A percentile compares a stretch with the other conserved stretches of the same genome.
These are phyloP conservation scores for Boletus sp. DNA, from an alignment of 768 basidiomycete species.

Conservation along the genomic window DNA sequence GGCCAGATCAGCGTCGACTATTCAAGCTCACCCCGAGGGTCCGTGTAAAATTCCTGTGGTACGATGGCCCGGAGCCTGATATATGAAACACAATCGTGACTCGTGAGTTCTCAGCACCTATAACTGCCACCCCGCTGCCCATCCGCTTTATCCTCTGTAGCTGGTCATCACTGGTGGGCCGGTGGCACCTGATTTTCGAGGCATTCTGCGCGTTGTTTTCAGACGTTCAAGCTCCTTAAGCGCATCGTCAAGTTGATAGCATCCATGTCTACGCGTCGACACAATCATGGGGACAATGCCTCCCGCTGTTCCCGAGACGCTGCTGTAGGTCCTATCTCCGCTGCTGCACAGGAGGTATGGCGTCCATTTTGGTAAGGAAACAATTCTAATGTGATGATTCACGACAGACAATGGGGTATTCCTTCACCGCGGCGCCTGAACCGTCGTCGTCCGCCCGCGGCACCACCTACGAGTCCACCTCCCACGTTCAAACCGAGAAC, in stretches of 20 bases:
- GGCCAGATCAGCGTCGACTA: neutral
- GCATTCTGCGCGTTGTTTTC: constrained; percentile 2
- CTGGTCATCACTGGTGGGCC: neutral
- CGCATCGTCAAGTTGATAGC: constrained; percentile 4
- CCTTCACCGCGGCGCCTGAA: neutral
- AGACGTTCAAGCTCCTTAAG: constrained; percentile 10
- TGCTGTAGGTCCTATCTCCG: neutral
- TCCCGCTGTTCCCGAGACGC: neutral
- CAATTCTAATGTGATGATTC: neutral
- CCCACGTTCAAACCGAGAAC: neutral
- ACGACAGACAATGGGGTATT: constrained; percentile 1
- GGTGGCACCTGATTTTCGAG: neutral
- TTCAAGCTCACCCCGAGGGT: neutral
- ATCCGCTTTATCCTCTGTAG: constrained; percentile 2
- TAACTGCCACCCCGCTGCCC: constrained; percentile 5
- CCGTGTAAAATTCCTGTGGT: neutral
- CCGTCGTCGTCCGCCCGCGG: neutral
- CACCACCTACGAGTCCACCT: neutral
- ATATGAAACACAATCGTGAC: constrained; percentile 1
- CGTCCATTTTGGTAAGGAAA: neutral
- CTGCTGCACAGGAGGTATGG: constrained; percentile 10
- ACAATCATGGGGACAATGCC: neutral
- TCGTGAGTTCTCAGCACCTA: neutral
- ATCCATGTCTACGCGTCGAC: constrained; percentile 6
- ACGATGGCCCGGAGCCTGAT: neutral